Base-by-base conservation (phyloP, 2,329 filamentous ascomycete genomes). In the Chaetomiaceae sp. region DNA sequence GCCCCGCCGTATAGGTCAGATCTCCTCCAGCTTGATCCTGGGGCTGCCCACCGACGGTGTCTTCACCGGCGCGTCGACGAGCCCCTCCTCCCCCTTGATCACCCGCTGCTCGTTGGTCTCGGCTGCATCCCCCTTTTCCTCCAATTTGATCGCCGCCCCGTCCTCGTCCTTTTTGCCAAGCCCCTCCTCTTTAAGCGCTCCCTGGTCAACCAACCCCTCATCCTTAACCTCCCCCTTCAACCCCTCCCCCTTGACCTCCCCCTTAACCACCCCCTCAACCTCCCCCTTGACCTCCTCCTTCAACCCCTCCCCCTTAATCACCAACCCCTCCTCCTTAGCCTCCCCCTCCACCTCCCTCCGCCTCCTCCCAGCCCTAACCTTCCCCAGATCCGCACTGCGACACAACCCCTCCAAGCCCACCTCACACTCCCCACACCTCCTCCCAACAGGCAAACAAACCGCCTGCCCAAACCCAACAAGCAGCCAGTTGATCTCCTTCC, bases 401-500 rank as follows among this genome's bases (percentile, higher is more conserved):
- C 93, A 99, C 52, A 97, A 68, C 3, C 88, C 88, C 27, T 75
- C 75, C 17, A 86, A 72, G 0, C 88, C 88, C 43, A 97, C 70
- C 57, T 87, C 86, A 70, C 93, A 99, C 43, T 93, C 85, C 16
- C 89, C 90, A 69, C 93, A 99, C 59, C 78, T 82, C 56, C 85
- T 76, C 0, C 87, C 88, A 1, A 92, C 81, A 1, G 90, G 89
- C 56, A 89, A 71, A 65, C 91, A 96, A 19, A 93, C 82, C 1
- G 83, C 88, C 76, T 96, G 91, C 0, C 91, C 91, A 55, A 95
- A 76, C 0, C 91, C 91, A 27, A 96, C 91, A 34, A 96, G 76
- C 67, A 96, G 70, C 70, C 85, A 83, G 68, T 96, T 96, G 66
- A 96, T 95, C 69, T 95, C 89, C 67, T 88, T 86, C 91, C 91